phyloP scores from a whole-genome alignment of 2,329 filamentous ascomycete species.

The Xylaria sp. region DNA sequence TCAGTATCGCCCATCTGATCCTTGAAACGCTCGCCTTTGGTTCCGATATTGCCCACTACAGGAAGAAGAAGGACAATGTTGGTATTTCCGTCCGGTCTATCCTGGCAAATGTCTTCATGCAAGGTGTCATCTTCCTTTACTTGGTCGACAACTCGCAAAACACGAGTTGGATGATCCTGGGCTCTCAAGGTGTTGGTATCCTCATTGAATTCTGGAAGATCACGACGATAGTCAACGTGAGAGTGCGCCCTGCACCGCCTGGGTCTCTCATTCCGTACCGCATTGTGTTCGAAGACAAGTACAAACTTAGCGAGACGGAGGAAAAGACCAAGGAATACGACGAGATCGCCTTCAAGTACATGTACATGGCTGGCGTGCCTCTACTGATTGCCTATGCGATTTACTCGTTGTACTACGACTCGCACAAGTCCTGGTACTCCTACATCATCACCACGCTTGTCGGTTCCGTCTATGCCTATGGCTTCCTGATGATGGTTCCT shows the following conservation, averaged over 20 bases:
- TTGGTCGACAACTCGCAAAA: constrained; percentile 95
- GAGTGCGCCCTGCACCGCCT: constrained; percentile 62
- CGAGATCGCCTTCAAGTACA: constrained; percentile 93
- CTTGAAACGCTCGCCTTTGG: constrained; percentile 97
- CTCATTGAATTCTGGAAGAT: constrained; percentile 80
- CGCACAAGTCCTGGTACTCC: constrained; percentile 96
- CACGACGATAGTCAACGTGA: constrained; percentile 88
- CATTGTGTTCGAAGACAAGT: constrained; percentile 90
- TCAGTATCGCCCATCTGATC: constrained; percentile 85
- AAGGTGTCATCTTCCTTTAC: constrained; percentile 91
- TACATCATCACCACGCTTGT: constrained; percentile 94
- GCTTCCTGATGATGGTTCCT: constrained; percentile 99
- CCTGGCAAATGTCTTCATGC: constrained; percentile 96
- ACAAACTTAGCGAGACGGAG: constrained; percentile 89
- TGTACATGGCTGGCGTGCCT: constrained; percentile 88
- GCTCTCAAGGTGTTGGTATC: constrained; percentile 80
- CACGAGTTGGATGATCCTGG: constrained; percentile 98
- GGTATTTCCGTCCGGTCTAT: constrained; percentile 95
- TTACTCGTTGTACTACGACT: constrained; percentile 89
- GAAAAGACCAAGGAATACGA: constrained; percentile 99
- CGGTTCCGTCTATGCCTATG: constrained; percentile 93
- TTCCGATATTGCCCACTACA: constrained; percentile 94
- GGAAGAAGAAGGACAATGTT: constrained; percentile 99
- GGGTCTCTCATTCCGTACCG: constrained; percentile 72
- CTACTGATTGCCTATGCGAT: constrained; percentile 81